Base-by-base conservation (phyloP, 208 protist species). In the Trichomonas gallinae region DNA sequence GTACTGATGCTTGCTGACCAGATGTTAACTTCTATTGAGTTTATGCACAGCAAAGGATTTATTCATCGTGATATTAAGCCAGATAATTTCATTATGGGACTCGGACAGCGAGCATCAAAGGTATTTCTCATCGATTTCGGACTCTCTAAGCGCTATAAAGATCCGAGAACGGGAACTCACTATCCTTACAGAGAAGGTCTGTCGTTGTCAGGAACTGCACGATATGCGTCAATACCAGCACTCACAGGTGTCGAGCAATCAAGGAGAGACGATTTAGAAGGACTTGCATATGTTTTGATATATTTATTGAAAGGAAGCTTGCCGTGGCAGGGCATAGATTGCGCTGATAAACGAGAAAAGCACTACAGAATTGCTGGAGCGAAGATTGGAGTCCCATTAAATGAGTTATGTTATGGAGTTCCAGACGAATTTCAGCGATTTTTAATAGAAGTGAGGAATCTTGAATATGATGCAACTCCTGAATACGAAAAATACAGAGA, bases 401-500 rank as follows among this genome's bases (percentile, higher is more conserved):
- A 0, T 8, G 40, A 63, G 23, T 96, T 96, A 63, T 96, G 88
- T 48, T 34, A 4, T 2, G 88, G 88, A 36, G 0, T 96, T 34
- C 88, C 88, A 23, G 40, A 38, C n/a, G 88, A 96, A 38, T 96
- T 96, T 51, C 9, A 11, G 42, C 21, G 17, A 13, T 85, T 85
- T 40, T 17, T 85, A 0, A 11, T 36, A 42, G 10, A 40, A 34
- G 81, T 40, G 2, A 13, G 34, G 42, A 40, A n/a, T 42, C 34
- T 85, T 40, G 34, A 85, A 40, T 85, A 36, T 40, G 3, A 36
- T 1, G 11, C 21, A 26, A 72, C 58, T n/a, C 99, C 99, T 36
- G 99, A 99, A 97, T 99, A 99, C 98, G 97, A 97, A 26, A 99
- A 99, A 97, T 98, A 99, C 72, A 97, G 99, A 88, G 99, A 99